A percentile compares a stretch with the other conserved stretches of the same genome.
phyloP scores from a whole-genome alignment of 2,329 filamentous ascomycete species.

The Trematosphaeria pertusa region DNA sequence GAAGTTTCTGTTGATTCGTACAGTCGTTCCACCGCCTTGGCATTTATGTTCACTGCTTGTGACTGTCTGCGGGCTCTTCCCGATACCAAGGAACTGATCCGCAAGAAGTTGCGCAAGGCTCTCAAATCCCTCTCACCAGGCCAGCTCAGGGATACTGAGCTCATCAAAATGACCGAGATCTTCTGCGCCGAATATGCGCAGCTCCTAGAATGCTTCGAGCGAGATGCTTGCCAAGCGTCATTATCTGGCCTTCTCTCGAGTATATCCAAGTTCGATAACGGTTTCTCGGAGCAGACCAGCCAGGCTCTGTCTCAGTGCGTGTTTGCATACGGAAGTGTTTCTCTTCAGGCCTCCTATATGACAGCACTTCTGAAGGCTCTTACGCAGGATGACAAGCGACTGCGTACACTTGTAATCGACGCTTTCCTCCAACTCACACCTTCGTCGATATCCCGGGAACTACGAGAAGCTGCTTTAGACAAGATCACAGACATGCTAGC shows the following conservation, averaged over 20 bases:
- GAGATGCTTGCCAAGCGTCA: slow-evolving; percentile 19
- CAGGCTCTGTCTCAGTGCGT: slow-evolving; percentile 30
- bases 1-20: slow-evolving; percentile 22
- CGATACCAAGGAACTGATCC: slow-evolving; percentile 25
- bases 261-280: slow-evolving; percentile 19
- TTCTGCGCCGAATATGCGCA: slow-evolving; percentile 36
- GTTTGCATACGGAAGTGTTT: slow-evolving; percentile 24
- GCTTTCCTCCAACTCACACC: slow-evolving; percentile 32
- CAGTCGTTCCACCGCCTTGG: slow-evolving; percentile 29
- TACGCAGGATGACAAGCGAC: slow-evolving; percentile 8
- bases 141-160: slow-evolving; percentile 21
- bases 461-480: slow-evolving; percentile 41
- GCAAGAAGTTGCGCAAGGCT: slow-evolving; percentile 26
- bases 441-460: slow-evolving; percentile 36
- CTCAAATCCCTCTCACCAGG: slow-evolving; percentile 28
- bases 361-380: slow-evolving; percentile 27
- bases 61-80: slow-evolving; percentile 32
- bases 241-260: slow-evolving; percentile 28
- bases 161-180: slow-evolving; percentile 27
- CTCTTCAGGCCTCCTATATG: slow-evolving; percentile 28
- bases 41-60: slow-evolving; percentile 37
- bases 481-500: slow-evolving; percentile 28
- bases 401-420: slow-evolving; percentile 19
- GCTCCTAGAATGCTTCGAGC: slow-evolving; percentile 30
- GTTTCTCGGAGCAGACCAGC: slow-evolving; percentile 12